Evolutionary conservation across 345 rosid genomes (phyloP).

Genomic region (Ailanthus altissimus): DNA sequence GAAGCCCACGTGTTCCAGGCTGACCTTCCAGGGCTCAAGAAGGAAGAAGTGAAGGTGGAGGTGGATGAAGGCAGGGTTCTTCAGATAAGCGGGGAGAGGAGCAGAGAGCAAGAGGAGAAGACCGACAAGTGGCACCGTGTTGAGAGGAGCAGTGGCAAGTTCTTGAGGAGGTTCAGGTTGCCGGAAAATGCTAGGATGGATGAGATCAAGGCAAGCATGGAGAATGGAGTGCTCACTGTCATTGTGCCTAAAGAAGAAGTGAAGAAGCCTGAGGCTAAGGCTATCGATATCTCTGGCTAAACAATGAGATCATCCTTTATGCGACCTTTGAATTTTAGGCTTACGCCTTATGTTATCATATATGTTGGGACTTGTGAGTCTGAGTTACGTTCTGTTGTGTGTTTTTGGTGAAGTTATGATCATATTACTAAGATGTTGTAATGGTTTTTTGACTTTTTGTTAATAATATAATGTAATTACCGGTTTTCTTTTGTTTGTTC

Average conservation of each 20-base stretch:
- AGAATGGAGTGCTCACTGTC: constrained; percentile 30
- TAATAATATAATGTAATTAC: too few relatives aligned
- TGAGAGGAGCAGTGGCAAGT: constrained; percentile 32
- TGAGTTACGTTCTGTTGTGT: neutral
- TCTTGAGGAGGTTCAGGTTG: constrained; percentile 32
- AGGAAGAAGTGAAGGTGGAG: constrained; percentile 43
- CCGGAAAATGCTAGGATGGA: constrained; percentile 34
- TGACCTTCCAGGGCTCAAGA: constrained; percentile 39
- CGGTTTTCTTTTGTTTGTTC: too few relatives aligned
- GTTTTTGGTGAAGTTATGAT: neutral
- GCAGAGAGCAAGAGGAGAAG: constrained; percentile 33
- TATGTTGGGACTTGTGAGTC: too few relatives aligned
- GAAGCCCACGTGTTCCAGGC: constrained; percentile 42
- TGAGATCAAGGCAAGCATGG: constrained; percentile 36
- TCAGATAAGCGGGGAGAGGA: constrained; percentile 39
- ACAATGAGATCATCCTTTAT: neutral
- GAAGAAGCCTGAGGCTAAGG: constrained; percentile 37
- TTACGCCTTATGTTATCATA: too few relatives aligned
- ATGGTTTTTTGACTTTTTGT: too few relatives aligned
- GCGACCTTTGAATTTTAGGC: neutral
- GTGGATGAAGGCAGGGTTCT: constrained; percentile 31
- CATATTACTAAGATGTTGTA: too few relatives aligned
- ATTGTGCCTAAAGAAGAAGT: constrained; percentile 29
- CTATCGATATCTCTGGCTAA: constrained; percentile 36
- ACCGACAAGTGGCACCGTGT: constrained; percentile 42